A percentile compares a stretch with the other conserved stretches of the same genome.
Evolutionary conservation across 768 basidiomycete species (phyloP).

Genomic region (Antrodiella citrinella): DNA sequence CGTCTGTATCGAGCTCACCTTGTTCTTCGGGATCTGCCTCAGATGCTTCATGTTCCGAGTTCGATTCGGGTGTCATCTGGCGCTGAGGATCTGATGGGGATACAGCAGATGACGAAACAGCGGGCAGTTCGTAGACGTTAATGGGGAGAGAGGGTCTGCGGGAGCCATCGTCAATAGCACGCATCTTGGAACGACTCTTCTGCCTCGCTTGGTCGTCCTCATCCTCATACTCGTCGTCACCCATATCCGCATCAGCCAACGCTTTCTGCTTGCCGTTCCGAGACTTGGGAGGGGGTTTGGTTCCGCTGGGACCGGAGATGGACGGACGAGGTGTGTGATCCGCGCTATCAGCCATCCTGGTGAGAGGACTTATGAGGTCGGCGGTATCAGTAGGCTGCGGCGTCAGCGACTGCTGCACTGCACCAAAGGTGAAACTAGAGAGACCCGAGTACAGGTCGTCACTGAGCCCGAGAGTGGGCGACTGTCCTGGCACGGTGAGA

Average conservation of each 20-base stretch:
- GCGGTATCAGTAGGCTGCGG: constrained; percentile 18
- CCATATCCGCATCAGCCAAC: constrained; percentile 18
- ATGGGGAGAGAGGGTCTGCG: constrained; percentile 33
- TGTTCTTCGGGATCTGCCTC: constrained; percentile 17
- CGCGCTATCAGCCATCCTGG: constrained; percentile 20
- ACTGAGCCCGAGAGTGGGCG: constrained; percentile 7
- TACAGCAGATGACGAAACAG: constrained; percentile 1
- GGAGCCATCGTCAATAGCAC: constrained; percentile 35
- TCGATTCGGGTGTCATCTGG: constrained; percentile 6
- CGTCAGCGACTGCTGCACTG: constrained; percentile 14
- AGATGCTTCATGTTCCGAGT: constrained; percentile 14
- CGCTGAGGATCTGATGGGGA: background rate
- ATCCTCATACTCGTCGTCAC: constrained; percentile 26
- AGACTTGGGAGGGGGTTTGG: constrained; percentile 13
- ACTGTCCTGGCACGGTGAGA: background rate
- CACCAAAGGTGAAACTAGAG: constrained; percentile 36
- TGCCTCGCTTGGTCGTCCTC: constrained; percentile 27
- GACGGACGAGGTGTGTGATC: constrained; percentile 41
- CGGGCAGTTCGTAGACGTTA: constrained; percentile 17
- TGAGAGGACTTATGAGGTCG: constrained; percentile 32
- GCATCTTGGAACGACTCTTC: constrained; percentile 31
- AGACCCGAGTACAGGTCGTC: constrained; percentile 33
- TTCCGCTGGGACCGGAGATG: constrained; percentile 20
- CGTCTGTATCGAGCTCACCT: constrained; percentile 24
- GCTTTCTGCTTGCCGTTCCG: constrained; percentile 26